Evolutionary conservation across 2,329 filamentous ascomycete genomes (phyloP), one percentile per base, ranked within the genome.

Genomic region (Sclerotinia trifoliorum): DNA sequence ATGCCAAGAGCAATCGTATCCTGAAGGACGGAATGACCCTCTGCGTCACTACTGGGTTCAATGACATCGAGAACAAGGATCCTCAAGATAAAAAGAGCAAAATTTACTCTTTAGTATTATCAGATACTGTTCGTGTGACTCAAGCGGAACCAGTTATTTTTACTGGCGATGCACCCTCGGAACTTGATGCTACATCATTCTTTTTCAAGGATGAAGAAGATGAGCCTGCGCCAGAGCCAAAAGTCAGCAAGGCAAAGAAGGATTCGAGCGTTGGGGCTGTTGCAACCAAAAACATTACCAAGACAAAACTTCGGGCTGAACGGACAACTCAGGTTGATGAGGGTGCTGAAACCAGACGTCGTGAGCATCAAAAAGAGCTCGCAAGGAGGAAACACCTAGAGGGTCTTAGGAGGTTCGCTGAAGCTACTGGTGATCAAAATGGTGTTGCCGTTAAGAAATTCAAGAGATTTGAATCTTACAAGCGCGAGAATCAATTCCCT

Each of bases 401-500:
- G 75, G 95, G 95, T 65, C 80, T 97, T 32, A 90, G 89, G 24
- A 87, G 93, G 71, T 99, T 96, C 78, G 88, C 92, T 54, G 93
- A 96, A 76, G 91, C 92, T 0, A 94, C 91, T 0, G 90, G 89
- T 69, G 92, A 90, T 68, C 85, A 94, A 72, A 95, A 97, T 76
- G 95, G 94, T 46, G 89, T 89, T n/a, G 90, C 95, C 73, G 90
- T 96, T 78, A 98, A 98, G 84, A 96, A 94, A 81, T 98, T 99
- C 84, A 98, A 98, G 83, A 92, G 93, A 67, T 99, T 98, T 77
- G 95, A 99, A 80, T 99, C 95, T 0, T 99, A 99, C 83, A 99
- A 98, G 83, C 88, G 94, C 70, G 95, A 98, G 79, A 97, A 96
- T 74, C 94, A 98, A 79, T 88, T 99, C 66, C 95, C 95, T 1